These are phyloP conservation scores for Microthlaspi erraticum DNA, from an alignment of 345 rosid species.

Conservation along the genomic window DNA sequence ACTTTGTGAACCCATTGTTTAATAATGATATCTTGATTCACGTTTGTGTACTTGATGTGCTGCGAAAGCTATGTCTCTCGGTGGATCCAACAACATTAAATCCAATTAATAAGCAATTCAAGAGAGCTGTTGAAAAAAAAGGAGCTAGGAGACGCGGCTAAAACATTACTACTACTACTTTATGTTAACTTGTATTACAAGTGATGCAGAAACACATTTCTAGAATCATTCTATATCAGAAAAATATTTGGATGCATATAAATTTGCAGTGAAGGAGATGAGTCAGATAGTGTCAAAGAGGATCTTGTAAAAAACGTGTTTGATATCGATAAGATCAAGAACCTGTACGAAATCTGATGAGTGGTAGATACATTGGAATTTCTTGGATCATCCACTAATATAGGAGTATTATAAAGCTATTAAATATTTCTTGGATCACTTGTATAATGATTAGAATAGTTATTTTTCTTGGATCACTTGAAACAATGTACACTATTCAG, in stretches of 20 bases:
- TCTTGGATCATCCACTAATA: constrained; percentile 35
- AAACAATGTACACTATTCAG: constrained; percentile 7
- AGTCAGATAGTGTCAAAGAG: constrained; percentile 61
- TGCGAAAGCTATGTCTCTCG: constrained; percentile 40
- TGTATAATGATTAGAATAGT: constrained; percentile 7
- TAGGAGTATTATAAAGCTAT: not conserved
- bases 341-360: constrained; percentile 62
- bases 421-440: constrained; percentile 27
- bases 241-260: not conserved
- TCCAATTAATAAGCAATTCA: constrained; percentile 16
- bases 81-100: constrained; percentile 30
- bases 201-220: too few relatives aligned
- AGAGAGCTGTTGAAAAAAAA: constrained; percentile 16
- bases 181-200: too few relatives aligned
- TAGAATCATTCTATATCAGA: not conserved
- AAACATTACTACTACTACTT: not conserved
- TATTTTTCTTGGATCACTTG: constrained; percentile 40
- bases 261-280: constrained; percentile 32
- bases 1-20: constrained; percentile 8
- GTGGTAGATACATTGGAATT: constrained; percentile 10
- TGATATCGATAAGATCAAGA: constrained; percentile 75
- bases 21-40: constrained; percentile 26
- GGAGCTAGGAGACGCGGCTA: constrained; percentile 9
- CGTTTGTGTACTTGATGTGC: constrained; percentile 43
- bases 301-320: constrained; percentile 55